phyloP scores from a whole-genome alignment of 768 basidiomycete genomes.

The Tephrocybe rancida region DNA sequence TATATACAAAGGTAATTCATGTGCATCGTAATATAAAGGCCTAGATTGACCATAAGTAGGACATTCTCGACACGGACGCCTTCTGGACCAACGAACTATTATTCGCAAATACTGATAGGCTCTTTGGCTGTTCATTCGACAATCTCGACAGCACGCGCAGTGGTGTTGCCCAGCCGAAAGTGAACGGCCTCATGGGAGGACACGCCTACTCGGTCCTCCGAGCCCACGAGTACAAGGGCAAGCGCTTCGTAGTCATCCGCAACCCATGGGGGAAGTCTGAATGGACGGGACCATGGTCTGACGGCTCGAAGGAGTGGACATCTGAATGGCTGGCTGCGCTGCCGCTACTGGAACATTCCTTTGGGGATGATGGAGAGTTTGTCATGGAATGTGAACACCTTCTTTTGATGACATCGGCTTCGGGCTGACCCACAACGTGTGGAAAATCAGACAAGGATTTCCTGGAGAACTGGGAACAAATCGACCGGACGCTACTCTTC shows the following conservation, averaged over 20 bases:
- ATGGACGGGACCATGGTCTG: conserved; percentile 57
- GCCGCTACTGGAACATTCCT: conserved; percentile 42
- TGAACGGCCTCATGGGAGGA: conserved; percentile 40
- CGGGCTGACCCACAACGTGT: neutral
- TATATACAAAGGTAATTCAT: conserved; percentile 23
- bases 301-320: conserved; percentile 62
- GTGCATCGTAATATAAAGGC: neutral
- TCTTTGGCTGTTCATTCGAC: conserved; percentile 51
- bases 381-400: conserved; percentile 51
- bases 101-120: conserved; percentile 48
- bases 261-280: conserved; percentile 56
- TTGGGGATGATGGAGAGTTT: conserved; percentile 56
- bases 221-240: conserved; percentile 47
- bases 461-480: conserved; percentile 36
- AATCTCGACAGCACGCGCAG: conserved; percentile 29
- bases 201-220: conserved; percentile 56
- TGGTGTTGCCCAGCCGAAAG: conserved; percentile 22
- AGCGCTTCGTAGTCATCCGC: conserved; percentile 52
- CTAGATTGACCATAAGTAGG: conserved; percentile 24
- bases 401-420: neutral
- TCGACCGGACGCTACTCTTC: conserved; percentile 42
- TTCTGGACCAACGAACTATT: conserved; percentile 55
- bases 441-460: conserved; percentile 34
- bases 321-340: conserved; percentile 49
- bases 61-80: conserved; percentile 49